Evolutionary conservation across 208 protist genomes (phyloP), one percentile per base, ranked within the genome.

Genomic region (Borovskyia barvae): DNA sequence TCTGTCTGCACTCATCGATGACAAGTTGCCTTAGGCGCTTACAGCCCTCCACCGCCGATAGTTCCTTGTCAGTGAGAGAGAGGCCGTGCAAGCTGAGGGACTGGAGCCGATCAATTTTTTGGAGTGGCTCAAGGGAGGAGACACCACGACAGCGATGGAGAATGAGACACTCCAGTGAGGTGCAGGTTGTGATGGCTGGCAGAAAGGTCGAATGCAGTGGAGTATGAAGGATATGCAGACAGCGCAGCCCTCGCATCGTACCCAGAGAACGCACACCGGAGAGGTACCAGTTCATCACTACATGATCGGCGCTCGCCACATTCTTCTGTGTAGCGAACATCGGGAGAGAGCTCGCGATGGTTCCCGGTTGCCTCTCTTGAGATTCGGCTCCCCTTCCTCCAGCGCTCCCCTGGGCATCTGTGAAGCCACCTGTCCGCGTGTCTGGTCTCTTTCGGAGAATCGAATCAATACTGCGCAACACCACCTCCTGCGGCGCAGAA

Each of bases 1-100:
- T 50, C 49, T 75, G 77, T 41, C 82, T 77, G 46, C 87, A 94
- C 47, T 82, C 81, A n/a, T 87, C 81, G 28, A 94, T 32, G 5
- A 73, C 67, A 30, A 94, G 60, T 42, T 84, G 72, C 33, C 41
- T 58, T 35, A 94, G 65, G 5, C 43, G 56, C 1, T 22, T 24
- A 42, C 75, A 94, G 14, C 67, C 24, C 2, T 66, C 35, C 32
- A 94, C 64, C 22, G 68, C 3, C 6, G 56, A 50, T 4, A 77
- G 66, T 15, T 77, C 80, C 9, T 75, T 75, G 57, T 90, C 80
- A 0, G 69, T 76, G 51, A 94, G 63, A n/a, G 76, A 62, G 26
- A 68, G 73, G 11, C 77, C 72, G 19, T 77, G 57, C 5, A 91
- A 32, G 51, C 41, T 82, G 2, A 94, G 46, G 11, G 72, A 76